These are phyloP conservation scores for Ganoderma lingzhi DNA, from an alignment of 1,284 basidiomycete genomes.

Conservation along the genomic window DNA sequence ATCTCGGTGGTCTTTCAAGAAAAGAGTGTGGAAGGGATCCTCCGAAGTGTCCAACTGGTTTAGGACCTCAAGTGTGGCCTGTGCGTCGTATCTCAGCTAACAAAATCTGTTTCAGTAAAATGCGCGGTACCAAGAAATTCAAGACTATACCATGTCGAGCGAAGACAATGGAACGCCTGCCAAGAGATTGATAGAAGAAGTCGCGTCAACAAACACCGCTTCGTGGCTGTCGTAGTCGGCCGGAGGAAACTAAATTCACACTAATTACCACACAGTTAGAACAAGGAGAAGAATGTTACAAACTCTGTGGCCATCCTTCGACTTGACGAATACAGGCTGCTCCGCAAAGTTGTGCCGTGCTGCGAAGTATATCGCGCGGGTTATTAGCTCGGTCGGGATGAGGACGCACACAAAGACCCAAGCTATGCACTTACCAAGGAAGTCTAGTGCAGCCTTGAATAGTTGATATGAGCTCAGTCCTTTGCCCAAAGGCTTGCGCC, in stretches of 20 bases:
- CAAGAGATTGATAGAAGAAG: slow-evolving; percentile 85
- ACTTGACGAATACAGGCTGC: slow-evolving; percentile 71
- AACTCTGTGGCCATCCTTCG: slow-evolving; percentile 58
- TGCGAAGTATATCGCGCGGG: slow-evolving; percentile 38
- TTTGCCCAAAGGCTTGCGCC: slow-evolving; percentile 67
- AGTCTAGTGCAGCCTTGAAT: slow-evolving; percentile 83
- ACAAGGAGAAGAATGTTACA: slow-evolving; percentile 14
- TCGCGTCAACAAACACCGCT: slow-evolving; percentile 82
- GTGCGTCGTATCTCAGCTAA: slow-evolving; percentile 82
- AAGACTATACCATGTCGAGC: slow-evolving; percentile 64
- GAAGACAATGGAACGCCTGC: slow-evolving; percentile 77
- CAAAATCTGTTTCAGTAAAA: slow-evolving; percentile 29
- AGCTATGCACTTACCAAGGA: slow-evolving; percentile 63
- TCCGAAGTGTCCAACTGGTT: slow-evolving; percentile 53
- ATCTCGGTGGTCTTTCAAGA: slow-evolving; percentile 75
- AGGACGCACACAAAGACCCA: neutral
- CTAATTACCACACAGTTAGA: slow-evolving; percentile 1
- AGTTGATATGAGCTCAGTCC: slow-evolving; percentile 89
- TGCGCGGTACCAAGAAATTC: neutral
- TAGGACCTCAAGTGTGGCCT: slow-evolving; percentile 71
- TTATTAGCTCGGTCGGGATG: too few species aligned
- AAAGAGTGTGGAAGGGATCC: slow-evolving; percentile 80
- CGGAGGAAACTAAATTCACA: slow-evolving; percentile 54
- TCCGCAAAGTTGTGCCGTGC: slow-evolving; percentile 77
- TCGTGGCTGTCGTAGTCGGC: slow-evolving; percentile 62